Base-by-base conservation (phyloP, 75 land plant genomes). In the Picea glauca region DNA sequence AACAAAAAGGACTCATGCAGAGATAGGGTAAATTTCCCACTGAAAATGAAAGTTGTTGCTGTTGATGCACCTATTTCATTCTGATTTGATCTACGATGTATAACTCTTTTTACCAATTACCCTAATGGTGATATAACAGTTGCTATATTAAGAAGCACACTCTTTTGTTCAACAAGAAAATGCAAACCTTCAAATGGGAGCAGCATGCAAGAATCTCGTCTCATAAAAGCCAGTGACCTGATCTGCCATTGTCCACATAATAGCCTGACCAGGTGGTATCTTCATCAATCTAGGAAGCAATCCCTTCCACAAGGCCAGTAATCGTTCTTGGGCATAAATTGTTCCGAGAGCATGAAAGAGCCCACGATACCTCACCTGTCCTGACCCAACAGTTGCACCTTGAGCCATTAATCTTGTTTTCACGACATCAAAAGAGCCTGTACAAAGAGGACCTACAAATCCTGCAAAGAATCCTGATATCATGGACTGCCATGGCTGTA, bases 181-280 rank as follows among this genome's bases (percentile, higher is more conserved):
- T 50, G 56, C 56, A 9, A 50, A 50, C 12, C 56, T 50, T 50
- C 56, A 50, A 50, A 9, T 9, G 56, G 12, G 12, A 50, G 56
- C 56, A 50, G 56, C 12, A 6, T 63, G 83, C 68, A 93, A 14
- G 75, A 88, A 85, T 77, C 86, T 87, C 79, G 92, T 92, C 79
- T 97, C 99, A 83, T 97, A 97, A 1, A 91, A 80, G 13, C 99
- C 98, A 33, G 83, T 95, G 1, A 97, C 75, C 81, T 97, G 99
- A 82, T 97, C 99, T 23, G 99, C 98, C 13, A 97, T 98, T 76
- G 91, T 88, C 99, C 99, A 97, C 98, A 95, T 90, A 7, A 97
- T 97, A 13, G 99, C 99, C 84, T 97, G 99, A 1, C 99, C 99
- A n/a, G 99, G 98, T 30, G 99, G 99, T 57, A 97, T 97, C 80